Evolutionary conservation across 441 rosid genomes (phyloP).

Genomic region (Erodium moschatum): DNA sequence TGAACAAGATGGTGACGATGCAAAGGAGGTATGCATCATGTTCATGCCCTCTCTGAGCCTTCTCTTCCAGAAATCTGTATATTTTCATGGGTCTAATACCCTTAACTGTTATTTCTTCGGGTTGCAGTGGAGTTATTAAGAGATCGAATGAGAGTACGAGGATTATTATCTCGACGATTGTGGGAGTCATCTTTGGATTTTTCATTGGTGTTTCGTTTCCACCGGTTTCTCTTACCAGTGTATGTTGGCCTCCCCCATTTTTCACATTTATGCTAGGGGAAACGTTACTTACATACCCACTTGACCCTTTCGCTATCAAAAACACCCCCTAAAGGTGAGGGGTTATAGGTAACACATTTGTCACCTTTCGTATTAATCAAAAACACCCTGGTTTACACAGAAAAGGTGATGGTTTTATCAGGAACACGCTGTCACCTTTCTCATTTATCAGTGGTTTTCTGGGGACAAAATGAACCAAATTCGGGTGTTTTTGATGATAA

Average conservation of each 20-base stretch:
- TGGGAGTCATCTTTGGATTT: conserved; percentile 63
- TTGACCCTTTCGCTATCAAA: too few relatives aligned
- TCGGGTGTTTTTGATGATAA: too few relatives aligned
- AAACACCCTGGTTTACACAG: too few relatives aligned
- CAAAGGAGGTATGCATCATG: background rate
- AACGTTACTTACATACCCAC: too few relatives aligned
- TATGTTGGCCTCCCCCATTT: conserved; percentile 21
- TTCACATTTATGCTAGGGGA: background rate
- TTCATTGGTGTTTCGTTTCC: conserved; percentile 66
- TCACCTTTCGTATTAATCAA: too few relatives aligned
- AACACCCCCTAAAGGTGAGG: too few relatives aligned
- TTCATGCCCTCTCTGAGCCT: background rate
- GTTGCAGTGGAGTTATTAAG: conserved; percentile 53
- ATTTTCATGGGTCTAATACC: background rate
- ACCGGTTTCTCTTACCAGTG: conserved; percentile 49
- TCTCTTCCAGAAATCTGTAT: background rate
- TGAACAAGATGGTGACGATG: background rate
- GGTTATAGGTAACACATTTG: too few relatives aligned
- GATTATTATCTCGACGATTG: conserved; percentile 38
- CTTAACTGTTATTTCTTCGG: background rate
- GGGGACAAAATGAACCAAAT: too few relatives aligned
- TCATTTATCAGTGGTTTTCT: too few relatives aligned
- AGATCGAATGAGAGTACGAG: conserved; percentile 48
- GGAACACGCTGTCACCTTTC: too few relatives aligned
- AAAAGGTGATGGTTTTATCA: too few relatives aligned